A percentile compares a stretch with the other conserved stretches of the same genome.
Conservation (phyloP, 2,329 filamentous ascomycete genomes). For the Colletotrichum salicis region DNA sequence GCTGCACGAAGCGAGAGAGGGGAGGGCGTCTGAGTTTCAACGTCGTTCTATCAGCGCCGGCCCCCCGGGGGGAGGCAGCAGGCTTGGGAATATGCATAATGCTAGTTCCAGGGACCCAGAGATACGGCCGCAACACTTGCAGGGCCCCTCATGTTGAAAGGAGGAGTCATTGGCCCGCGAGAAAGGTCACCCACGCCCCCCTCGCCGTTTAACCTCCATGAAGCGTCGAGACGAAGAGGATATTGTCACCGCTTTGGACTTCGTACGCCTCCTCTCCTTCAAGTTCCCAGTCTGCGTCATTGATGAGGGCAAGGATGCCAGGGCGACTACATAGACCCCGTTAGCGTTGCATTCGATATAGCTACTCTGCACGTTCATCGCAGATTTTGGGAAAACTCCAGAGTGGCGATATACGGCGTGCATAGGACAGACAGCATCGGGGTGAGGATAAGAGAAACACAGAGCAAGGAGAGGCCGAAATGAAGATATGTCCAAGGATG, state of each 20-base stretch:
- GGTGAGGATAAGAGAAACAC: conserved; percentile 35
- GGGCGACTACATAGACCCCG: conserved; percentile 72
- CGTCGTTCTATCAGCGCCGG: conserved; percentile 22
- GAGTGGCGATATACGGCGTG: conserved; percentile 27
- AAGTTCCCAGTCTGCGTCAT: conserved; percentile 98
- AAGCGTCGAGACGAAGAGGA: conserved; percentile 95
- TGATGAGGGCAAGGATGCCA: conserved; percentile 95
- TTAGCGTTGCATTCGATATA: conserved; percentile 35
- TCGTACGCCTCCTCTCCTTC: conserved; percentile 94
- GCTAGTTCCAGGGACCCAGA: conserved; percentile 22
- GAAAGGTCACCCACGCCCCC: conserved; percentile 24
- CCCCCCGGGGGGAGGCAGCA: background rate
- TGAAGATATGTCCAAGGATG: conserved; percentile 24
- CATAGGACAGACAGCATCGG: background rate
- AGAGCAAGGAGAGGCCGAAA: conserved; percentile 19
- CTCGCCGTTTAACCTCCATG: conserved; percentile 78
- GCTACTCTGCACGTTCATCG: conserved; percentile 3
- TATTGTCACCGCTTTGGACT: conserved; percentile 83
- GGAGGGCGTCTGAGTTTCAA: conserved; percentile 33
- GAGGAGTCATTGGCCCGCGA: conserved; percentile 16
- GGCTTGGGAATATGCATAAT: conserved; percentile 20
- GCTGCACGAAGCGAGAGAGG: conserved; percentile 18
- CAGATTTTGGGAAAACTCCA: background rate
- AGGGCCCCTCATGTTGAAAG: conserved; percentile 14
- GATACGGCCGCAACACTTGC: conserved; percentile 29